Evolutionary conservation across 495 filamentous ascomycete genomes (phyloP).

Genomic region (Daldinia loculata): DNA sequence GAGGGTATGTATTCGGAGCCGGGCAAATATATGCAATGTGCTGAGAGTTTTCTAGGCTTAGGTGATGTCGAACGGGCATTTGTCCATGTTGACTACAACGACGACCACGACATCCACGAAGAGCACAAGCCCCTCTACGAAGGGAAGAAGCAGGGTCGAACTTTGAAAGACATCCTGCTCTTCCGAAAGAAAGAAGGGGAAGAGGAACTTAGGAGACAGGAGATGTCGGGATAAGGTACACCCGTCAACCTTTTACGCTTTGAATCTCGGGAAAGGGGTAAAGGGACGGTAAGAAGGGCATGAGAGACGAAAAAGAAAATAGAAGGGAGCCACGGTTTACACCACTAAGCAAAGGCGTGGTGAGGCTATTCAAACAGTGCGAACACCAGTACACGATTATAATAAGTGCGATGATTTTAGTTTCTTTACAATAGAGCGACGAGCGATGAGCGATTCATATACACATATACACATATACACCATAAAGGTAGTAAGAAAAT

Average conservation of each 20-base stretch:
- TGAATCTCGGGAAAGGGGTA: background rate
- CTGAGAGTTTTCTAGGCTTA: slow-evolving; percentile 44
- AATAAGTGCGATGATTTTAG: background rate
- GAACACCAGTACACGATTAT: background rate
- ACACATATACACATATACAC: background rate
- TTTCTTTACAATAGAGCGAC: slow-evolving; percentile 1
- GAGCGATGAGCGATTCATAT: background rate
- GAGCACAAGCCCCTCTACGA: slow-evolving; percentile 66
- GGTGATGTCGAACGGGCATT: slow-evolving; percentile 64
- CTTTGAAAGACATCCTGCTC: slow-evolving; percentile 51
- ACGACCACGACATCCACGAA: slow-evolving; percentile 57
- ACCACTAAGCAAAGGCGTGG: background rate
- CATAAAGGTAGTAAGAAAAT: background rate
- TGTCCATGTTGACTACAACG: slow-evolving; percentile 65
- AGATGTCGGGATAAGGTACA: background rate
- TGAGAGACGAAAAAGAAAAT: background rate
- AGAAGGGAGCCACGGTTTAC: slow-evolving; percentile 9
- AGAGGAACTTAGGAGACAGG: slow-evolving; percentile 19
- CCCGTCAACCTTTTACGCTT: background rate
- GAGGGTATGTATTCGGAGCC: slow-evolving; percentile 48
- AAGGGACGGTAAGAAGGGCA: background rate
- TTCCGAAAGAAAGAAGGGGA: slow-evolving; percentile 49
- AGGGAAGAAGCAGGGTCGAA: slow-evolving; percentile 43
- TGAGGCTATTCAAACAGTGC: slow-evolving; percentile 1
- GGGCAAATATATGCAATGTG: background rate